A percentile compares a stretch with the other conserved stretches of the same genome.
These are phyloP conservation scores for Exobasidium cylindrosporum DNA, from an alignment of 1,284 basidiomycete genomes.

Conservation along the genomic window DNA sequence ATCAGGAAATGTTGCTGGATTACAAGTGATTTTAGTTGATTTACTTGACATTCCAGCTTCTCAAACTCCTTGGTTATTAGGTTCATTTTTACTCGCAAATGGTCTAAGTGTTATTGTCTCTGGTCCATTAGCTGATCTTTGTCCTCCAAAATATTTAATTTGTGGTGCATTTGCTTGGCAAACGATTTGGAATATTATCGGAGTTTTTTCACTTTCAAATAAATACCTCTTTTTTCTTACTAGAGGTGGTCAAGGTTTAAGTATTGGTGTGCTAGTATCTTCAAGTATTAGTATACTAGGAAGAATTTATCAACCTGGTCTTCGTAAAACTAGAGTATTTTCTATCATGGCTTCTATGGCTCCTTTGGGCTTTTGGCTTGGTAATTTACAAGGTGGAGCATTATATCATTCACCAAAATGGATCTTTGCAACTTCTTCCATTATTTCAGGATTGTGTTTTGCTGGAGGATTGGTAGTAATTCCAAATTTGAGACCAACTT, in stretches of 20 bases:
- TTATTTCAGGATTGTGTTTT: background rate
- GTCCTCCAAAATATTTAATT: constrained; percentile 16
- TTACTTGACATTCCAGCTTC: constrained; percentile 14
- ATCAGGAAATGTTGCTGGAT: constrained; percentile 16
- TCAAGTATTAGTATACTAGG: constrained; percentile 21
- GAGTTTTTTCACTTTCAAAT: constrained; percentile 13
- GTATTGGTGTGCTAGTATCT: constrained; percentile 22
- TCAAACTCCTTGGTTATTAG: constrained; percentile 24
- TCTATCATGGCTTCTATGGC: constrained; percentile 20
- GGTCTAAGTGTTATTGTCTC: constrained; percentile 24
- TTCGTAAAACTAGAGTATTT: constrained; percentile 26
- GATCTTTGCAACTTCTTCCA: constrained; percentile 1
- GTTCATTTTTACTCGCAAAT: constrained; percentile 24
- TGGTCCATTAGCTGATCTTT: constrained; percentile 24
- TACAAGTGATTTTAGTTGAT: constrained; percentile 14
- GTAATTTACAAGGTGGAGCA: constrained; percentile 16
- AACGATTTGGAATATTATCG: constrained; percentile 7
- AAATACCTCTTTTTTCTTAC: constrained; percentile 23
- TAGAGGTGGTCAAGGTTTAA: constrained; percentile 21
- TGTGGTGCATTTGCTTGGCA: constrained; percentile 19
- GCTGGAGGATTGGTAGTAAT: background rate
- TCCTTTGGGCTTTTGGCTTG: constrained; percentile 26
- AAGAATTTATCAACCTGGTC: constrained; percentile 23
- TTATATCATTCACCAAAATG: background rate
- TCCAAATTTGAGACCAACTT: background rate